These are phyloP conservation scores for Yamadazyma songkhlaensis DNA, from an alignment of 1,139 yeast genomes.

Conservation along the genomic window DNA sequence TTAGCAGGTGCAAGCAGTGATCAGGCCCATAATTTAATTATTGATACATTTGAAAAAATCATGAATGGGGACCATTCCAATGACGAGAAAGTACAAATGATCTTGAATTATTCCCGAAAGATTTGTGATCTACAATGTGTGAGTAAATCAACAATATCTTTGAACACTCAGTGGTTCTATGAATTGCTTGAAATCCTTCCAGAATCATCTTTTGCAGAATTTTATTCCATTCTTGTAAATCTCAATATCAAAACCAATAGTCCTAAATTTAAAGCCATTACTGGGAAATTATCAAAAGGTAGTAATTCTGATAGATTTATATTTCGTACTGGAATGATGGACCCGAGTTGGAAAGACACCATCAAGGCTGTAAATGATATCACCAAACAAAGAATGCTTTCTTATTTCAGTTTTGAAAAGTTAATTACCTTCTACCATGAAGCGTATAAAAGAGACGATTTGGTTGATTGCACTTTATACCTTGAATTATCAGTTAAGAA, in stretches of 20 bases:
- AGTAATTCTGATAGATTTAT: constrained; percentile 31
- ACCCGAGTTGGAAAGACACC: constrained; percentile 39
- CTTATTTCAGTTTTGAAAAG: constrained; percentile 29
- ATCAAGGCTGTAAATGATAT: constrained; percentile 16
- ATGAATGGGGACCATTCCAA: constrained; percentile 14
- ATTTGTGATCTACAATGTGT: constrained; percentile 22
- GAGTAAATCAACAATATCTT: constrained; percentile 24
- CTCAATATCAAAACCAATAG: constrained; percentile 27
- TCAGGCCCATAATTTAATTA: constrained; percentile 17
- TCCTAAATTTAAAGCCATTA: constrained; percentile 18
- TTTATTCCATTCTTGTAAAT: constrained; percentile 33
- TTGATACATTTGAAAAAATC: constrained; percentile 20
- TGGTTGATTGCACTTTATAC: constrained; percentile 33
- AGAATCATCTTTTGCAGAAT: constrained; percentile 18
- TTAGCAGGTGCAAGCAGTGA: constrained; percentile 22
- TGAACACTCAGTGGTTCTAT: constrained; percentile 18
- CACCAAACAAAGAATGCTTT: constrained; percentile 27
- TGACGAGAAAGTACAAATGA: constrained; percentile 16
- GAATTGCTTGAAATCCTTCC: constrained; percentile 21
- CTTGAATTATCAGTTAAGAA: constrained; percentile 35
- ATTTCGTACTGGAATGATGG: constrained; percentile 35
- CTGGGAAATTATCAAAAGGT: constrained; percentile 25
- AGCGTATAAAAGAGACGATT: constrained; percentile 26
- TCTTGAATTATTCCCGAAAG: constrained; percentile 21
- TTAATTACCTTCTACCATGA: constrained; percentile 22